These are phyloP conservation scores for Kodamaea laetipori DNA, from an alignment of 805 yeast genomes.

Conservation along the genomic window DNA sequence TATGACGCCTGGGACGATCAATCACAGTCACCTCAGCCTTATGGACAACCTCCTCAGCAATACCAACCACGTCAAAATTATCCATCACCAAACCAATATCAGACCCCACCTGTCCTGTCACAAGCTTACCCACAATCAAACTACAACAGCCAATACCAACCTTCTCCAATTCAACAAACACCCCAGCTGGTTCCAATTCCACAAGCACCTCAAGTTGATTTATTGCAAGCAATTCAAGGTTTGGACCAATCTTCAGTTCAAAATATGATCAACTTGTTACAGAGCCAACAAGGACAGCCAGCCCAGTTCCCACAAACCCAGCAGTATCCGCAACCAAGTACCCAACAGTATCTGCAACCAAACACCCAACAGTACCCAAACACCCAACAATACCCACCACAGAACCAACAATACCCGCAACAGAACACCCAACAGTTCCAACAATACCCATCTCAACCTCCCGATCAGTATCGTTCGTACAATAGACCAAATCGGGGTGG, in stretches of 20 bases:
- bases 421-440: conserved; percentile 13
- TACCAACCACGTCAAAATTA: background rate
- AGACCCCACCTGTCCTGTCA: background rate
- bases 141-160: background rate
- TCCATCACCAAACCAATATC: conserved; percentile 5
- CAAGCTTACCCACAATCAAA: conserved; percentile 2
- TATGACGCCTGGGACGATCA: conserved; percentile 3
- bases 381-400: too few species aligned
- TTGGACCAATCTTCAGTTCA: conserved; percentile 39
- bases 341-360: conserved; percentile 13
- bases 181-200: background rate
- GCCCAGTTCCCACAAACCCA: conserved; percentile 5
- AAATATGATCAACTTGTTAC: conserved; percentile 29
- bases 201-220: conserved; percentile 10
- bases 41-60: conserved; percentile 7
- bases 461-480: background rate
- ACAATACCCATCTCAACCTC: background rate
- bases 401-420: conserved; percentile 8
- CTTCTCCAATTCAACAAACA: background rate
- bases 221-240: conserved; percentile 23
- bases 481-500: conserved; percentile 3
- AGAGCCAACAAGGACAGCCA: conserved; percentile 6
- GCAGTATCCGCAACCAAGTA: conserved; percentile 5
- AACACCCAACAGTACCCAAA: conserved; percentile 10
- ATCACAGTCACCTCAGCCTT: conserved; percentile 2